phyloP scores from a whole-genome alignment of 129 eudicot species.

The carrot (Daucus carota) region DH1_v3.0 NC_030382.2:30111501-30112000 shows the following conservation, averaged over 20 bases:
- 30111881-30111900: slow-evolving; percentile 29
- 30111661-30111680: not conserved
- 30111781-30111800: not conserved
- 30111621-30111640: not conserved
- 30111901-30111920: slow-evolving; percentile 25
- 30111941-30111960: slow-evolving; percentile 56
- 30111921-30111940: slow-evolving; percentile 19
- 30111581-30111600: not conserved
- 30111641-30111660: not conserved
- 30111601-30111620: not conserved
- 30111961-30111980: slow-evolving; percentile 76
- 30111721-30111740: not conserved
- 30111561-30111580: not conserved
- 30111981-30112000: slow-evolving; percentile 55
- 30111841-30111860: slow-evolving; percentile 15
- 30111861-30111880: slow-evolving; percentile 13
- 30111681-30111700: not conserved
- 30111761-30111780: not conserved
- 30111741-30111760: slow-evolving; percentile 1
- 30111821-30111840: slow-evolving; percentile 2
- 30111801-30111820: slow-evolving; percentile 11
- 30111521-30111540: not conserved
- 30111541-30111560: not conserved
- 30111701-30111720: not conserved
- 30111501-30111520: slow-evolving; percentile 2